phyloP scores from a whole-genome alignment of 768 basidiomycete species.

The Lanmaoa rubissima region DNA sequence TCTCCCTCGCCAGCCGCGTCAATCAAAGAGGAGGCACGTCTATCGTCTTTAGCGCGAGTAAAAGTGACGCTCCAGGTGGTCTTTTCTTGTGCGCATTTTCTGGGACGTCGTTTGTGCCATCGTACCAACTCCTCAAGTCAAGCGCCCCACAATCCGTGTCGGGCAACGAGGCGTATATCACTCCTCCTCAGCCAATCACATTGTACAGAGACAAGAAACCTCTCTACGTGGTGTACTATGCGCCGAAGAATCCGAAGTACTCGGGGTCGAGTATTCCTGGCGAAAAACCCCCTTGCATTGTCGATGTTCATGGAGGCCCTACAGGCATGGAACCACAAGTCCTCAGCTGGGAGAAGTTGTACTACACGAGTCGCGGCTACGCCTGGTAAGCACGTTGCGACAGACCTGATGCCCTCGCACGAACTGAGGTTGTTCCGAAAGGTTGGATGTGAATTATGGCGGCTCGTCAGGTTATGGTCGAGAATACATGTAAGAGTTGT shows the following conservation, averaged over 20 bases:
- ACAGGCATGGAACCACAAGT: slow-evolving; percentile 47
- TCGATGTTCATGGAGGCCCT: slow-evolving; percentile 72
- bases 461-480: slow-evolving; percentile 76
- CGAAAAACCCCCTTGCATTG: slow-evolving; percentile 67
- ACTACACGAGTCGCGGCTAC: slow-evolving; percentile 69
- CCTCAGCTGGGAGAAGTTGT: slow-evolving; percentile 55
- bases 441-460: slow-evolving; percentile 76
- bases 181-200: slow-evolving; percentile 48
- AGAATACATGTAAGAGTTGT: slow-evolving; percentile 46
- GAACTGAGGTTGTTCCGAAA: slow-evolving; percentile 16
- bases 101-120: slow-evolving; percentile 21
- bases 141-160: slow-evolving; percentile 18
- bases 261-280: slow-evolving; percentile 42
- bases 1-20: slow-evolving; percentile 28
- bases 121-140: slow-evolving; percentile 23
- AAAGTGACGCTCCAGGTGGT: slow-evolving; percentile 31
- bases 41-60: slow-evolving; percentile 36
- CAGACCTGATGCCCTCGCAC: background rate
- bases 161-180: slow-evolving; percentile 35
- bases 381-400: slow-evolving; percentile 51
- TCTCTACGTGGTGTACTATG: slow-evolving; percentile 63
- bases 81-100: slow-evolving; percentile 31
- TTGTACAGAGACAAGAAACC: slow-evolving; percentile 38
- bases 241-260: slow-evolving; percentile 65
- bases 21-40: slow-evolving; percentile 19